Evolutionary conservation across 371 early-diverging fungal genomes (phyloP), one percentile per base, ranked within the genome.

Genomic region (Mortierella polycephala): DNA sequence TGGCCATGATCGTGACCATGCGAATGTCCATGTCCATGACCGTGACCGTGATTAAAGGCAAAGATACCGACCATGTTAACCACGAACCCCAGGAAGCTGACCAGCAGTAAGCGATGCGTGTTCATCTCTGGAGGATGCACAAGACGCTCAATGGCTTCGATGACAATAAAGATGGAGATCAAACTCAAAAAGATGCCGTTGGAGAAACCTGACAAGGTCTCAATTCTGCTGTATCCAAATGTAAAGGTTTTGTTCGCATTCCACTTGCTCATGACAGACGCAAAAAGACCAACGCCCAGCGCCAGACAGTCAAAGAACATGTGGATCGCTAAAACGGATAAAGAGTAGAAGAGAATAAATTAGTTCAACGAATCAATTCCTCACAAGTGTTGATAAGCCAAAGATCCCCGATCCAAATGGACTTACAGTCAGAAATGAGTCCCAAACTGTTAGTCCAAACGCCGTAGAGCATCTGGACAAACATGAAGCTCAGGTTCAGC

Each of bases 251-350:
- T 84, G 65, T 90, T 94, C 8, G 94, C 87, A 6, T 91, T 94
- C 96, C 97, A 96, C 82, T 94, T 94, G 67, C 92, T 90, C 87
- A 96, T 92, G 5, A 97, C 95, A 6, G 94, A 89, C 5, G 97
- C 97, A 60, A 92, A 86, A 16, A 98, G 81, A 42, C 95, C 94
- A 23, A 96, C 90, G 5, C 90, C 92, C 57, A 98, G 79, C 12
- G 97, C 97, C 71, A 96, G 84, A 67, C 95, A 96, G 75, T 98
- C 98, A 83, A 98, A 98, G 67, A 97, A 90, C 98, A 98, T 98
- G 82, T 98, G 98, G 54, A 97, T 95, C 20, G 97, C 95, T 89
- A 75, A 14, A 42, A 14, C 30, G 44, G 11, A 52, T 30, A 12
- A 42, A 40, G 41, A 59, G 45, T 55, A 44, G 37, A 41, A 47